Evolutionary conservation across 176 grass and related monocot species (phyloP), one percentile per base, ranked within the genome.

Genomic region (Phoenix dactylifera): DNA sequence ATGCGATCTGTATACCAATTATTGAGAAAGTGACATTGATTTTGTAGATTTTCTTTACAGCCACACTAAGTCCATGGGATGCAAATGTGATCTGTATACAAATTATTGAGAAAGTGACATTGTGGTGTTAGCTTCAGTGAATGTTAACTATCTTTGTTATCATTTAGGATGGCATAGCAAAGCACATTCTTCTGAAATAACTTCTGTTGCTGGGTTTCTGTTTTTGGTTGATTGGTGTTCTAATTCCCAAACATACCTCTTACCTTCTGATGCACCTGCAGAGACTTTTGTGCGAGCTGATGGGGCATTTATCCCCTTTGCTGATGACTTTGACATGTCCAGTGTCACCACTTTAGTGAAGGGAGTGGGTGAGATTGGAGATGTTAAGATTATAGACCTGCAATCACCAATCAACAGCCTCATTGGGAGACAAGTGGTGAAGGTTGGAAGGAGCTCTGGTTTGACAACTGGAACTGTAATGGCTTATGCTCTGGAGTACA

Each of bases 251-350:
- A 85, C 73, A 85, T 89, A 67, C 51, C 51, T 82, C 51, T 30
- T 57, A 68, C 56, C 16, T 56, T 15, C 0, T 28, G 49, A 75
- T 89, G 78, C 58, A 74, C 55, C 50, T 77, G 73, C 88, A 97
- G 93, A 97, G 81, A 97, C 93, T 69, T 97, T 97, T 85, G 93
- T 97, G 30, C 77, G 93, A 60, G 93, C 93, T 14, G 93, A 97
- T 1, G 93, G 93, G 1, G 93, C 93, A 49, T 90, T 97, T 59
- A 88, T 97, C 50, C 87, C 93, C 52, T 97, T 97, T 85, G 62
- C 87, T 60, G 73, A 92, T 76, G 81, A 92, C 55, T 88, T 97
- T 3, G 93, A 97, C 64, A 72, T 85, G 63, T 85, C 79, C 52
- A 85, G 67, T 59, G 83, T 97, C 26, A 88, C 87, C 25, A 92